Evolutionary conservation across 2,329 filamentous ascomycete species (phyloP).

Genomic region (Didymella pomorum): DNA sequence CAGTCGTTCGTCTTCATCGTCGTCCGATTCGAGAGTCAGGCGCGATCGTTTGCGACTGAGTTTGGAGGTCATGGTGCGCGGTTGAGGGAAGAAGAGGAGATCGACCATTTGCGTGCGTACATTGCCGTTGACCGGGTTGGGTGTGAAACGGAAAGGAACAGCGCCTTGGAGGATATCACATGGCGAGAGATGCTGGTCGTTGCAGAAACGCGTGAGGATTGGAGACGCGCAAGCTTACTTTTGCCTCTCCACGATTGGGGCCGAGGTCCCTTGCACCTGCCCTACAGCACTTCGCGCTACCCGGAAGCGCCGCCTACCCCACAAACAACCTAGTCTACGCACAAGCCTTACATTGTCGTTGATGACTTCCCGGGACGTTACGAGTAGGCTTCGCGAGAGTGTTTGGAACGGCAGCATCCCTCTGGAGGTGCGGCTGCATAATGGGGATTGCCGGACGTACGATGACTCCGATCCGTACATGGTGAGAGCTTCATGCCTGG

Average conservation of each 20-base stretch:
- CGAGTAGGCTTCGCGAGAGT: slow-evolving; percentile 54
- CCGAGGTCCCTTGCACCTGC: slow-evolving; percentile 4
- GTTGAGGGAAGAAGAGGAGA: slow-evolving; percentile 22
- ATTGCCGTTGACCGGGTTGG: slow-evolving; percentile 11
- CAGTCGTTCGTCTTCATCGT: slow-evolving; percentile 30
- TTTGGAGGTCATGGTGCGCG: slow-evolving; percentile 38
- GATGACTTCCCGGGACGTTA: slow-evolving; percentile 45
- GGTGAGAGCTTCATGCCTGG: slow-evolving; percentile 48
- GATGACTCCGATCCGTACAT: slow-evolving; percentile 68
- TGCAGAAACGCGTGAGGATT: slow-evolving; percentile 30
- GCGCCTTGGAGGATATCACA: slow-evolving; percentile 10
- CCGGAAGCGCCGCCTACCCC: slow-evolving; percentile 24
- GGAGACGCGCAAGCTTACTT: slow-evolving; percentile 15
- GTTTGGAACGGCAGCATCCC: slow-evolving; percentile 69
- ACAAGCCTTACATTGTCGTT: slow-evolving; percentile 12
- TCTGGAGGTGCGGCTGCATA: slow-evolving; percentile 66
- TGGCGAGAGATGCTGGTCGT: slow-evolving; percentile 28
- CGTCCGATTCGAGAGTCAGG: slow-evolving; percentile 37
- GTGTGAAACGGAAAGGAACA: slow-evolving; percentile 12
- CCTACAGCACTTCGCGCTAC: slow-evolving; percentile 17
- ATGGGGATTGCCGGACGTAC: slow-evolving; percentile 67
- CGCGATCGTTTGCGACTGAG: slow-evolving; percentile 48
- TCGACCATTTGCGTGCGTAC: slow-evolving; percentile 28
- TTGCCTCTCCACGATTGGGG: slow-evolving; percentile 14
- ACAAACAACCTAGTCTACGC: slow-evolving; percentile 25